These are phyloP conservation scores for Peronosclerospora sorghi DNA, from an alignment of 352 stramenopile species.

Conservation along the genomic window DNA sequence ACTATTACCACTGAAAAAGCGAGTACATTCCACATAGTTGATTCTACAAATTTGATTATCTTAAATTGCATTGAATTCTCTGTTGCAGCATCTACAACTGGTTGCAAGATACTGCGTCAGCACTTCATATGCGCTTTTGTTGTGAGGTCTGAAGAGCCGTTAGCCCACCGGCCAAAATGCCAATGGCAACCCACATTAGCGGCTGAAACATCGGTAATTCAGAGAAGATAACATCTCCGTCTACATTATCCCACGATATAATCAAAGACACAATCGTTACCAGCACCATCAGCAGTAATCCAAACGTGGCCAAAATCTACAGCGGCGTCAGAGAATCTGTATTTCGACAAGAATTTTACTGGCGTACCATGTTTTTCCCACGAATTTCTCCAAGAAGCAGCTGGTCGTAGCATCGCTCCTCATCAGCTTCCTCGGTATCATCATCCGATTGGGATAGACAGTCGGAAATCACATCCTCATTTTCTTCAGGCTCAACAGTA, in stretches of 20 bases:
- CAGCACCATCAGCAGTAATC: constrained; percentile 54
- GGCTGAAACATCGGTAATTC: constrained; percentile 70
- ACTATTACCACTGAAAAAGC: no score
- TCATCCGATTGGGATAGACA: constrained; percentile 22
- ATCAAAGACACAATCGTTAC: constrained; percentile 49
- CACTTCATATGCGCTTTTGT: no score
- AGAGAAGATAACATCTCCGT: constrained; percentile 19
- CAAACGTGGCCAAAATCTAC: constrained; percentile 60
- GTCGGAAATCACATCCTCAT: constrained; percentile 28
- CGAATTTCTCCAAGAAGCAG: constrained; percentile 28
- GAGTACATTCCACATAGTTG: no score
- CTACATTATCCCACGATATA: constrained; percentile 43
- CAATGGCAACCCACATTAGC: constrained; percentile 69
- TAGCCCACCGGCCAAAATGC: constrained; percentile 53
- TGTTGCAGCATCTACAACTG: no score
- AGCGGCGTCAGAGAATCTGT: neutral
- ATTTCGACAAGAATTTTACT: neutral
- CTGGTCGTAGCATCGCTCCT: constrained; percentile 25
- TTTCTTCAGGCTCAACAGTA: constrained; percentile 10
- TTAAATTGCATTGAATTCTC: no score
- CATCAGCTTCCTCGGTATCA: constrained; percentile 21
- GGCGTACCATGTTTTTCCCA: constrained; percentile 39
- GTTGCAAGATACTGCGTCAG: no score
- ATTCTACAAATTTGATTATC: no score
- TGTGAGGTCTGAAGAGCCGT: no score